Evolutionary conservation across 2,329 filamentous ascomycete genomes (phyloP).

Genomic region (Fusarium sp.): DNA sequence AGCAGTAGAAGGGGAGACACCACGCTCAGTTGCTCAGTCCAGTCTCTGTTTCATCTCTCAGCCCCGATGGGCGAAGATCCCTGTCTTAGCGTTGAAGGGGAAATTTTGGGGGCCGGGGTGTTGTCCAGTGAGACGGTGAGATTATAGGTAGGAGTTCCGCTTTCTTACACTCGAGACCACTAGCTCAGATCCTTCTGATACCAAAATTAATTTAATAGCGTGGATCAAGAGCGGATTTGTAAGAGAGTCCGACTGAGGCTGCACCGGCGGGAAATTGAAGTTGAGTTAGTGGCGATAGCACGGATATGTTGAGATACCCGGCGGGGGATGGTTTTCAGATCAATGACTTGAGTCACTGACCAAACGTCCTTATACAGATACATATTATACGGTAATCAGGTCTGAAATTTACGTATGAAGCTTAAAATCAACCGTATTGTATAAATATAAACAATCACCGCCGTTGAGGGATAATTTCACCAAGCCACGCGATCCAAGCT

Average conservation of each 20-base stretch:
- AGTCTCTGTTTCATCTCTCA: conserved; percentile 22
- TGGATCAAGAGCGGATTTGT: neutral
- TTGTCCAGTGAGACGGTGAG: conserved; percentile 11
- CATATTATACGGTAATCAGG: too few species aligned
- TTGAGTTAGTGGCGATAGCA: neutral
- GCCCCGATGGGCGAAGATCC: conserved; percentile 22
- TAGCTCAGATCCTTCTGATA: conserved; percentile 17
- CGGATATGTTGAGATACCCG: neutral
- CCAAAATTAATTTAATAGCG: conserved; percentile 2
- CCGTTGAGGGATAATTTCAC: neutral
- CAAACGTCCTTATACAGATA: too few species aligned
- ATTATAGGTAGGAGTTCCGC: neutral
- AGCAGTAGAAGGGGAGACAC: neutral
- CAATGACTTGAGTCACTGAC: neutral
- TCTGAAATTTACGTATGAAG: too few species aligned
- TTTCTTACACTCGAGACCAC: neutral
- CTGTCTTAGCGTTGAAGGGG: conserved; percentile 13
- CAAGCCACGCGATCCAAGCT: neutral
- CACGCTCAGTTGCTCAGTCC: neutral
- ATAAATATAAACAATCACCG: neutral
- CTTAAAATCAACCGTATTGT: neutral
- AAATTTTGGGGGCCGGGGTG: conserved; percentile 4
- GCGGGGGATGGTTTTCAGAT: neutral
- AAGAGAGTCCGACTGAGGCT: neutral
- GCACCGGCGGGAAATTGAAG: conserved; percentile 2